Base-by-base conservation (phyloP, 805 yeast genomes). In the Candida montana region DNA sequence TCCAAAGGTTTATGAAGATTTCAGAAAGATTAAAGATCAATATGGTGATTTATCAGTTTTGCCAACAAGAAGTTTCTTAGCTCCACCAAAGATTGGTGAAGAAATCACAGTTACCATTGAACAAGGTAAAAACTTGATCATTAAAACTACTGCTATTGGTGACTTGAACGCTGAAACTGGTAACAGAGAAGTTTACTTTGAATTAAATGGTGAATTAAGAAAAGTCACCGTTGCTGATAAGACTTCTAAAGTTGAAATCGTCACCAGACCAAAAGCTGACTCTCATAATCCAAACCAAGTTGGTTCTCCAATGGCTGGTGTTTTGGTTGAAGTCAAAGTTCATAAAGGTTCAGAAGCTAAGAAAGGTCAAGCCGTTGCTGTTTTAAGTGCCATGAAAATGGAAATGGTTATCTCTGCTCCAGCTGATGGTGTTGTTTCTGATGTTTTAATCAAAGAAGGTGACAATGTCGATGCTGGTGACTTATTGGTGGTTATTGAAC, bases 221-320 rank as follows among this genome's bases (percentile, higher is more conserved):
- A 90, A 91, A 59, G 95, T 93, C 48, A 76, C 95, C 30, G 84
- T 93, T 49, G 88, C 82, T 51, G 99, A 91, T 69, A 86, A 82
- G 67, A 77, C 78, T 30, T 87, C 90, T 45, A 82, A 91, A 40
- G 80, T 91, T 45, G 96, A 90, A 65, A 77, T 85, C 35, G 75
- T 86, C 47, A 71, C 91, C 26, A 82, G 96, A 62, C 86, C 91
- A 53, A 93, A 91, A 75, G 98, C 97, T 42, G 88, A 84, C 54
- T 72, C 83, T 15, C 81, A 79, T 60, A 85, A 87, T 64, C 87
- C 95, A 46, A 83, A 81, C 59, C 96, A 93, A 54, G 82, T 93
- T 49, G 98, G 98, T 54, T 95, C 99, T 6, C 99, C 99, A 67
- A 91, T 91, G 98, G 95, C 98, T 32, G 99, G 99, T 71, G 97